These are phyloP conservation scores for Elongisporangium prolatum DNA, from an alignment of 352 stramenopile genomes.

Conservation along the genomic window DNA sequence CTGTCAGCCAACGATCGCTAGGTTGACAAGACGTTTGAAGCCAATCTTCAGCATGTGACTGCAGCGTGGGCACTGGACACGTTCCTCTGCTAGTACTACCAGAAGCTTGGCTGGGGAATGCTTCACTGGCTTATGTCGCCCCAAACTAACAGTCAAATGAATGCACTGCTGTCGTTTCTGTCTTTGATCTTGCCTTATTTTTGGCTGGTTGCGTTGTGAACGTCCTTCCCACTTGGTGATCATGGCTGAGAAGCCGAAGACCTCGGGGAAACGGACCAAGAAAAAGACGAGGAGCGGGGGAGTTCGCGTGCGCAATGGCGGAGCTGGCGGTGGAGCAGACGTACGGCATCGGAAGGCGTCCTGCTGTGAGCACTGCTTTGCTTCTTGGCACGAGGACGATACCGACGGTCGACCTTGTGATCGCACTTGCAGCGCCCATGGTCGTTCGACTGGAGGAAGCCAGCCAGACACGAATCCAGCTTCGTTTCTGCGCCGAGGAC, in stretches of 20 bases:
- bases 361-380: background rate
- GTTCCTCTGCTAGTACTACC: conserved; percentile 14
- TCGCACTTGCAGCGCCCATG: background rate
- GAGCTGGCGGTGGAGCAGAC: background rate
- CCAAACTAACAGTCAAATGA: background rate
- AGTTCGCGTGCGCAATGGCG: background rate
- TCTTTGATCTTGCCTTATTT: background rate
- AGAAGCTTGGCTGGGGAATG: too few species aligned
- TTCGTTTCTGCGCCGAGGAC: conserved; percentile 10
- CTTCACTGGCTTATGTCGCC: too few species aligned
- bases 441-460: background rate
- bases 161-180: background rate
- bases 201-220: background rate
- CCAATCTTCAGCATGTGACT: conserved; percentile 4
- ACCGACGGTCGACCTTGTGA: background rate
- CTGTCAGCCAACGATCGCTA: conserved; percentile 17
- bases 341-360: background rate
- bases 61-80: conserved; percentile 14
- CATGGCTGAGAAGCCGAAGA: background rate
- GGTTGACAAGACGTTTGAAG: conserved; percentile 14
- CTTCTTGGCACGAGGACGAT: conserved; percentile 1
- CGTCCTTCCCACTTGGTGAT: background rate
- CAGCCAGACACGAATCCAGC: conserved; percentile 10
- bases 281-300: background rate
- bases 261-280: background rate